Evolutionary conservation across 331 rosid species (phyloP).

Genomic region (Quercus phellos): DNA sequence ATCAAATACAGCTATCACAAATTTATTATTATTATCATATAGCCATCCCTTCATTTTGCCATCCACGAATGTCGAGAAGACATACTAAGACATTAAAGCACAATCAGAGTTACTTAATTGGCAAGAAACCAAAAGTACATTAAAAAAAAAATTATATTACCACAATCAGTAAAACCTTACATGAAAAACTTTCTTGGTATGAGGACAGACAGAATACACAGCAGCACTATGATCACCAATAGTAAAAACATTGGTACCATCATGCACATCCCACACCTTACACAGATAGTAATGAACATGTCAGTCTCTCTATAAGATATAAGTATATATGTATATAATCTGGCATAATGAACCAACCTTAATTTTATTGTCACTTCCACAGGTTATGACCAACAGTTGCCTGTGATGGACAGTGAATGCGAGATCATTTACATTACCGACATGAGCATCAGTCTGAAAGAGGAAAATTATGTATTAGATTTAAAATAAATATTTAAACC

Average conservation of each 20-base stretch:
- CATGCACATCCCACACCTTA: conserved; percentile 36
- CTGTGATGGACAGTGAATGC: conserved; percentile 15
- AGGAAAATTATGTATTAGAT: conserved; percentile 5
- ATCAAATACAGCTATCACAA: conserved; percentile 9
- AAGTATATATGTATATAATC: background rate
- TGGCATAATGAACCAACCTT: conserved; percentile 15
- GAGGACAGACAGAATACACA: conserved; percentile 38
- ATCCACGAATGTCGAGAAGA: conserved; percentile 28
- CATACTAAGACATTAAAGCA: conserved; percentile 8
- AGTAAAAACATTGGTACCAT: conserved; percentile 3
- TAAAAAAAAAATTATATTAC: background rate
- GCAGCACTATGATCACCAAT: conserved; percentile 33
- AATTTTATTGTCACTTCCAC: conserved; percentile 43
- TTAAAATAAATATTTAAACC: background rate
- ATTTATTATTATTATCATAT: conserved; percentile 1
- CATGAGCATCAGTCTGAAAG: conserved; percentile 36
- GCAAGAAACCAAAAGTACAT: background rate
- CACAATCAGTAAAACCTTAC: conserved; percentile 19
- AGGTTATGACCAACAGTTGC: conserved; percentile 24
- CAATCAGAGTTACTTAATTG: background rate
- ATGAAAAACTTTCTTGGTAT: background rate
- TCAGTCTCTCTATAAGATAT: background rate
- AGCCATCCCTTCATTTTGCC: conserved; percentile 42
- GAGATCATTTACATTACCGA: conserved; percentile 36
- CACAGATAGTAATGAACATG: background rate